Evolutionary conservation across 2,329 filamentous ascomycete genomes (phyloP).

Genomic region (Byssoonygena ceratinophila): DNA sequence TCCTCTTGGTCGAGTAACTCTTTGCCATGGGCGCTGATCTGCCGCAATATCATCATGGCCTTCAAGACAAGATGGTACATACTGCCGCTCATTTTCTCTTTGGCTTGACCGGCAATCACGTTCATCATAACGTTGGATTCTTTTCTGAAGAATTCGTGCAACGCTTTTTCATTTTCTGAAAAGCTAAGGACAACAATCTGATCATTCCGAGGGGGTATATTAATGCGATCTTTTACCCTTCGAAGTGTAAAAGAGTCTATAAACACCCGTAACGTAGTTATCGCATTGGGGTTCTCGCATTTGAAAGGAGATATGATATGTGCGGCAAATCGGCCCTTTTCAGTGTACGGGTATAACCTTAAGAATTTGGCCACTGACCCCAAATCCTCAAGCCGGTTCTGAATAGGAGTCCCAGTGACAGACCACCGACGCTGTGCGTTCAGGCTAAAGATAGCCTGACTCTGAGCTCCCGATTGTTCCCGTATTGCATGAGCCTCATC

Average conservation of each 20-base stretch:
- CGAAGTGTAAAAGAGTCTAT: constrained; percentile 92
- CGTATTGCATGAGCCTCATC: constrained; percentile 95
- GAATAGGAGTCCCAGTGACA: constrained; percentile 91
- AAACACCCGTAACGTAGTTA: constrained; percentile 68
- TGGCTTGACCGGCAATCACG: constrained; percentile 56
- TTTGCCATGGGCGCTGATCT: constrained; percentile 88
- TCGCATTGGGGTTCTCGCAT: constrained; percentile 59
- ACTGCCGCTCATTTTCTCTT: constrained; percentile 63
- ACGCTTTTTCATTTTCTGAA: constrained; percentile 57
- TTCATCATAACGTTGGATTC: constrained; percentile 72
- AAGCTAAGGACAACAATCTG: constrained; percentile 65
- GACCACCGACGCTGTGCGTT: constrained; percentile 81
- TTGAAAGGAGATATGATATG: constrained; percentile 82
- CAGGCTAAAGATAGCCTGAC: constrained; percentile 71
- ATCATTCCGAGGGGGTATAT: constrained; percentile 66
- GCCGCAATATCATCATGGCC: constrained; percentile 75
- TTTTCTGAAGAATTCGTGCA: constrained; percentile 77
- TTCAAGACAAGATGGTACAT: constrained; percentile 92
- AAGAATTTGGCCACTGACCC: constrained; percentile 79
- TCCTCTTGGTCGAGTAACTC: constrained; percentile 81
- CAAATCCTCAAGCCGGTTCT: constrained; percentile 85
- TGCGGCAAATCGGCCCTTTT: constrained; percentile 61
- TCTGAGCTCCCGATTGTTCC: constrained; percentile 68
- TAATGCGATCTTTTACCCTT: constrained; percentile 81
- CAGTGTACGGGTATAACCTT: constrained; percentile 73